These are phyloP conservation scores for Chlamydomonas applanata DNA, from an alignment of 139 green algal species.

Conservation along the genomic window DNA sequence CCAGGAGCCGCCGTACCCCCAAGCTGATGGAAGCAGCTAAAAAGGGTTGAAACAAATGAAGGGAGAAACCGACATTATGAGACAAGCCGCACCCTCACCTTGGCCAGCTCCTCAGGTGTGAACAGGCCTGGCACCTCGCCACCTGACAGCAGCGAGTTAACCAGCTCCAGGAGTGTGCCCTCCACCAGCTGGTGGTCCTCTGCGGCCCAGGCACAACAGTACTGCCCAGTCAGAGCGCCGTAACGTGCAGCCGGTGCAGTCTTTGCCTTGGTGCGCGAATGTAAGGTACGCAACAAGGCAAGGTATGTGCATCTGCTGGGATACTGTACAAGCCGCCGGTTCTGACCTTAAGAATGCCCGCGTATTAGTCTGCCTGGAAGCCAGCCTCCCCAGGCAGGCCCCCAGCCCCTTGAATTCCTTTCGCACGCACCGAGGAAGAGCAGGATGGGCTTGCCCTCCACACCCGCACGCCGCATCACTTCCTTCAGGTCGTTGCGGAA, in stretches of 20 bases:
- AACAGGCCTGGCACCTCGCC: conserved; percentile 78
- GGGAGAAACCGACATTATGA: no score
- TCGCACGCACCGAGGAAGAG: conserved; percentile 53
- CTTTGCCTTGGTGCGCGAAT: no score
- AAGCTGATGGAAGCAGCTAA: no score
- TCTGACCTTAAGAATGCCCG: no score
- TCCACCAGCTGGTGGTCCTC: conserved; percentile 22
- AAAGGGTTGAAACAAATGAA: no score
- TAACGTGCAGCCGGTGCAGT: no score
- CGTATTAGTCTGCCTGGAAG: no score
- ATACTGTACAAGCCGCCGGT: no score
- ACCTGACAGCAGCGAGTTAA: conserved; percentile 67
- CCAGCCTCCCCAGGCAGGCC: background rate
- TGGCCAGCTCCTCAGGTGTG: conserved; percentile 72
- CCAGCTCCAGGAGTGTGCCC: conserved; percentile 52
- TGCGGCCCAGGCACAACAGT: background rate
- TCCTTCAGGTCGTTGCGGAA: conserved; percentile 74
- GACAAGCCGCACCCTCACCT: background rate
- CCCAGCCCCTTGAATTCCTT: background rate
- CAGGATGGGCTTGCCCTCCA: conserved; percentile 56
- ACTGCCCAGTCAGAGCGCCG: no score
- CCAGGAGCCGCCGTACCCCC: no score
- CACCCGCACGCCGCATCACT: conserved; percentile 46
- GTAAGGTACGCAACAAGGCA: no score
- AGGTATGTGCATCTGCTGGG: no score